Evolutionary conservation across 257 asterid genomes (phyloP).

Genomic region (Solanum rostratum): DNA sequence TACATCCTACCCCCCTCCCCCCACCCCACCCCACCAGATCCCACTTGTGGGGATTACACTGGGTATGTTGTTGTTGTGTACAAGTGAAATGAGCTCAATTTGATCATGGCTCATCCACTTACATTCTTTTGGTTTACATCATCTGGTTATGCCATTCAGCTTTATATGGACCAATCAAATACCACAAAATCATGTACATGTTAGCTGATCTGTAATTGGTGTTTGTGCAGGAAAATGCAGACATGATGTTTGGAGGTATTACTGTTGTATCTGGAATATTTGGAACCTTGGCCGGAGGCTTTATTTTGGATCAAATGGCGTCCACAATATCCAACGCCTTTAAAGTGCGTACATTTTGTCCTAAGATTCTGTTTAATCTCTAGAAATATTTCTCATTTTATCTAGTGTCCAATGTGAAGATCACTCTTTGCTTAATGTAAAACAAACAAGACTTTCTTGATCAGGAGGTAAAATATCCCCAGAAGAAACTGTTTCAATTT

Average conservation of each 20-base stretch:
- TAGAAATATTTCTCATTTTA: background rate
- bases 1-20: background rate
- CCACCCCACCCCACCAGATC: no score
- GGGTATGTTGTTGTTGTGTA: background rate
- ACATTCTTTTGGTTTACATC: background rate
- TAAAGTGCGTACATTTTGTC: slow-evolving; percentile 36
- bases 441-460: background rate
- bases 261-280: slow-evolving; percentile 72
- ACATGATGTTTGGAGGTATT: slow-evolving; percentile 79
- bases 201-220: background rate
- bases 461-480: background rate
- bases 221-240: slow-evolving; percentile 58
- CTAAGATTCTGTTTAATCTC: background rate
- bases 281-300: slow-evolving; percentile 93
- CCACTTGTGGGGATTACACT: background rate
- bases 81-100: background rate
- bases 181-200: background rate
- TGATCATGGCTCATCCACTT: background rate
- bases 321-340: slow-evolving; percentile 84
- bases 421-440: background rate
- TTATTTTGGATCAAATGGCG: slow-evolving; percentile 53
- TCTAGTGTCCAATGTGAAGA: background rate
- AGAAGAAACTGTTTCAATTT: background rate
- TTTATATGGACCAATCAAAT: background rate
- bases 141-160: background rate